Evolutionary conservation across 257 asterid species (phyloP), one percentile per base, ranked within the genome.

Genomic region (Catharanthus roseus): DNA sequence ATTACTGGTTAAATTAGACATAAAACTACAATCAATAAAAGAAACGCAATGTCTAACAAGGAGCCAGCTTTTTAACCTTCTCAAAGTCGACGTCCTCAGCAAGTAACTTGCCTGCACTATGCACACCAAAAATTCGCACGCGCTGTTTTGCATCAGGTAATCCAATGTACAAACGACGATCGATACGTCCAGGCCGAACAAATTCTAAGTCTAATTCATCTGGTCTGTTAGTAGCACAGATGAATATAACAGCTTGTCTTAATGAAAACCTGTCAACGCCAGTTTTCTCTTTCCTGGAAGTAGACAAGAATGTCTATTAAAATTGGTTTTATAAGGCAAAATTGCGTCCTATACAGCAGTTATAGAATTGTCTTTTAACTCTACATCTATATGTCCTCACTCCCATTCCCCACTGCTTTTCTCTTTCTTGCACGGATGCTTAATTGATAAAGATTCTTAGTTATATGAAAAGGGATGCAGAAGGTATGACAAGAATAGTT

Each of bases 181-280:
- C 99, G 79, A 95, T 95, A 73, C 96, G 89, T 68, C 99, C 99
- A 28, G 92, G 84, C 36, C 89, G 91, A 77, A 91, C 90, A 81
- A 95, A 88, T 70, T 91, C 96, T 39, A 78, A 73, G 87, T 91
- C 96, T 84, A 95, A 68, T 81, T 86, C 97, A 78, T 95, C 97
- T 62, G 99, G 99, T 79, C 99, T 86, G 83, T 95, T 95, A 73
- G 99, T 95, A 75, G 99, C 99, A 81, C 99, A 95, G 68, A 95
- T 83, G 79, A 95, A 93, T 68, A 93, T 91, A 71, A 91, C 87
- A 74, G 97, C 96, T 81, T 95, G 96, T 78, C 88, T 80, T 71
- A 95, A 82, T 50, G 99, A 95, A 85, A 88, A 91, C 80, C 99
- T 85, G 78, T 95, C 97, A 65, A 88, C 87, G 3, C 97, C 99